Base-by-base conservation (phyloP, 2,329 filamentous ascomycete species). In the Westerdykella sp. region DNA sequence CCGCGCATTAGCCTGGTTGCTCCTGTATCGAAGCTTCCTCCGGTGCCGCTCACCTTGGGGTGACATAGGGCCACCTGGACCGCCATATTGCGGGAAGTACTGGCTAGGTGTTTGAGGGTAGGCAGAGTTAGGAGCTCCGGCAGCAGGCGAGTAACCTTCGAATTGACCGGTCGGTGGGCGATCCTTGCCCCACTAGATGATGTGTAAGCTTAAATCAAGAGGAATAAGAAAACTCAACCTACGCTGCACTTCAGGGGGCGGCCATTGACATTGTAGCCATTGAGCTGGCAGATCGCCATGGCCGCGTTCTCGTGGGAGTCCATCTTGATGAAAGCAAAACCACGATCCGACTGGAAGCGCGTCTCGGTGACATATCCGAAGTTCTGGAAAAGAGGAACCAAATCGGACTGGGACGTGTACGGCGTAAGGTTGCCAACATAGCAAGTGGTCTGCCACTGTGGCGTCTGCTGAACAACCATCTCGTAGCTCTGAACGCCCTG, bases 301-400 rank as follows among this genome's bases (percentile, higher is more conserved):
- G 93, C 90, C 3, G 93, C 93, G 62, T 96, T 96, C 73, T 98
- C 93, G 63, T 98, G 93, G 6, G 83, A 85, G 67, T 98, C 93
- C 90, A 98, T 95, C 77, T 98, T 98, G 69, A 98, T 88, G 68
- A 98, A 98, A 6, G 93, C 89, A 66, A 98, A 98, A 12, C 93
- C 93, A 55, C 93, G 87, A 67, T 98, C 93, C 43, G 93, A 89
- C 72, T 98, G 93, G 78, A 98, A 95, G 47, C 93, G 87, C 40
- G 91, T 96, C 72, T 98, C 93, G 40, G 95, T 86, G 36, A 98
- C 93, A 61, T 88, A 97, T 44, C 93, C 93, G 65, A 97, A 98
- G 74, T 97, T 97, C 69, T 95, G 88, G 77, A 98, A 98, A 31
- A 98, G 77, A 5, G 93, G 93, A n/a, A 98, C 86, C 25, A 98